Evolutionary conservation across 2,329 filamentous ascomycete genomes (phyloP).

Genomic region (Ceratocystis ficicola): DNA sequence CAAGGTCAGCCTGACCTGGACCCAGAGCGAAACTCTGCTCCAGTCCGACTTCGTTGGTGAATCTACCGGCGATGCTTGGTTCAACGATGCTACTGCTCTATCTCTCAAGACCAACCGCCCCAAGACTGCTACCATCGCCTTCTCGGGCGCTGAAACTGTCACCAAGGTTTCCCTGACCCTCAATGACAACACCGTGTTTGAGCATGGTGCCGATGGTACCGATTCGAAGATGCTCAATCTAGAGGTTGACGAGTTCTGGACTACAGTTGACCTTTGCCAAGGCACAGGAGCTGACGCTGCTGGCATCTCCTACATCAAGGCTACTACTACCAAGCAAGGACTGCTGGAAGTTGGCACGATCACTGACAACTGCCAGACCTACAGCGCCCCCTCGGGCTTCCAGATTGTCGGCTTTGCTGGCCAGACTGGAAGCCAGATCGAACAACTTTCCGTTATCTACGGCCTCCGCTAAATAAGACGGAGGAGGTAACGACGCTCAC

Average conservation of each 20-base stretch:
- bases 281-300: conserved; percentile 35
- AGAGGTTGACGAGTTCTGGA: conserved; percentile 37
- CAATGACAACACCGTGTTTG: conserved; percentile 36
- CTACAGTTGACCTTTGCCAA: conserved; percentile 38
- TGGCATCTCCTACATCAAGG: conserved; percentile 44
- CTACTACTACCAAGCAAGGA: conserved; percentile 40
- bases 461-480: conserved; percentile 30
- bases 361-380: conserved; percentile 38
- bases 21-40: conserved; percentile 30
- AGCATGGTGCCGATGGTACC: conserved; percentile 45
- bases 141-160: conserved; percentile 38
- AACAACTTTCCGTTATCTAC: conserved; percentile 41
- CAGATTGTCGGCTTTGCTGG: conserved; percentile 43
- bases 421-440: conserved; percentile 43
- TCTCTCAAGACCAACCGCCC: conserved; percentile 28
- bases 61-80: conserved; percentile 38
- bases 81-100: conserved; percentile 40
- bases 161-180: conserved; percentile 40
- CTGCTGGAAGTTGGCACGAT: conserved; percentile 35
- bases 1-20: conserved; percentile 40
- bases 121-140: conserved; percentile 32
- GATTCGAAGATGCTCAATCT: conserved; percentile 34
- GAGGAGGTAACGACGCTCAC: too few species aligned
- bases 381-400: conserved; percentile 37
- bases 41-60: conserved; percentile 39